Conservation (phyloP, 768 basidiomycete genomes). For the Sarcodon aspratus region DNA sequence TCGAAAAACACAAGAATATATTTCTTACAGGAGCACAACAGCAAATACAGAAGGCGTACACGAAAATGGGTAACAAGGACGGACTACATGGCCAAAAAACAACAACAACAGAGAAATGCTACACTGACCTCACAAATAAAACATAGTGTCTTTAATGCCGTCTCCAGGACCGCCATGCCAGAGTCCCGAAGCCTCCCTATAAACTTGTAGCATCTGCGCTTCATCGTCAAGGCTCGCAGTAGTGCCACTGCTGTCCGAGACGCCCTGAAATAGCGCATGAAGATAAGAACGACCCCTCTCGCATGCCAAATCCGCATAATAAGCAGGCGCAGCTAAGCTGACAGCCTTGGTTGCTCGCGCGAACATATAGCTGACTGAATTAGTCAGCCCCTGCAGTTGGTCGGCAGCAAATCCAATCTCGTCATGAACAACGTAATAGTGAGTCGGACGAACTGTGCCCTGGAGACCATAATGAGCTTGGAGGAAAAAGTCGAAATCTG, state of each 20-base stretch:
- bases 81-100: too few species aligned
- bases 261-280: slow-evolving; percentile 34
- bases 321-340: slow-evolving; percentile 30
- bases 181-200: slow-evolving; percentile 35
- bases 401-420: slow-evolving; percentile 39
- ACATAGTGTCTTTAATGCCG: slow-evolving; percentile 61
- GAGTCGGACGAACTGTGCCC: slow-evolving; percentile 38
- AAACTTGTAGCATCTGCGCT: slow-evolving; percentile 15
- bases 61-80: too few species aligned
- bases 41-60: too few species aligned
- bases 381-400: slow-evolving; percentile 41
- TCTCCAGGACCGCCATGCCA: slow-evolving; percentile 43
- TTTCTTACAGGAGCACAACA: too few species aligned
- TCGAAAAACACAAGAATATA: too few species aligned
- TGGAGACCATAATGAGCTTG: slow-evolving; percentile 38
- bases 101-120: too few species aligned
- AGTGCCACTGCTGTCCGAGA: slow-evolving; percentile 18
- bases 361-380: slow-evolving; percentile 44
- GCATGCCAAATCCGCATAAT: slow-evolving; percentile 38
- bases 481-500: slow-evolving; percentile 38
- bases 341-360: slow-evolving; percentile 48
- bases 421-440: slow-evolving; percentile 45
- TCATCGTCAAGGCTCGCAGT: slow-evolving; percentile 23
- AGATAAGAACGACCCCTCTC: slow-evolving; percentile 45
- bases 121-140: slow-evolving; percentile 39